A percentile compares a stretch with the other conserved stretches of the same genome.
phyloP scores from a whole-genome alignment of 75 land plant genomes.

The Chamaecyparis obtusa region DNA sequence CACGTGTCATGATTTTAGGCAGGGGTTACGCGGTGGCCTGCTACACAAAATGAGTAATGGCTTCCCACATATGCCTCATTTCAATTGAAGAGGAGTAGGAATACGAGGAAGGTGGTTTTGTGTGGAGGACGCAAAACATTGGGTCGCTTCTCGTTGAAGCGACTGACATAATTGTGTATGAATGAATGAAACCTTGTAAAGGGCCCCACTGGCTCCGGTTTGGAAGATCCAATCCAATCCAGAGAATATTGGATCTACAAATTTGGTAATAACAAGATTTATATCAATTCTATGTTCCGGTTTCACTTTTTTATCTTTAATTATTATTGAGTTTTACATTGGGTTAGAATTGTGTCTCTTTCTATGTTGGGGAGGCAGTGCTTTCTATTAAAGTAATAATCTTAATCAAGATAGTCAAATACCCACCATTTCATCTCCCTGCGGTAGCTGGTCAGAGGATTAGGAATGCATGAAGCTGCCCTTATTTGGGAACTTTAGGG shows the following conservation, averaged over 20 bases:
- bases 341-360: constrained; percentile 4
- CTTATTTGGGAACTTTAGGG: neutral
- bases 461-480: neutral
- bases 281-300: neutral
- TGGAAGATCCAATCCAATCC: neutral
- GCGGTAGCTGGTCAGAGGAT: neutral
- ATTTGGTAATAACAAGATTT: neutral
- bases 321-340: neutral
- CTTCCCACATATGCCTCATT: neutral
- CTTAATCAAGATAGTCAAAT: neutral
- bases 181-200: neutral
- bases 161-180: neutral
- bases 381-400: neutral
- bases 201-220: neutral
- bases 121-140: neutral
- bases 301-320: neutral
- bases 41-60: neutral
- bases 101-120: neutral
- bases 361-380: constrained; percentile 1
- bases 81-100: neutral
- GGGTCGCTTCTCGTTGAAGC: neutral
- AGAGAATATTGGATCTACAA: neutral
- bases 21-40: neutral
- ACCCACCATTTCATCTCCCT: neutral
- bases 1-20: too few relatives aligned